Percentiles rank a stretch among this genome's conserved stretches.
Conservation (phyloP, 2,329 filamentous ascomycete species). For the Arachnomyces sp. region DNA sequence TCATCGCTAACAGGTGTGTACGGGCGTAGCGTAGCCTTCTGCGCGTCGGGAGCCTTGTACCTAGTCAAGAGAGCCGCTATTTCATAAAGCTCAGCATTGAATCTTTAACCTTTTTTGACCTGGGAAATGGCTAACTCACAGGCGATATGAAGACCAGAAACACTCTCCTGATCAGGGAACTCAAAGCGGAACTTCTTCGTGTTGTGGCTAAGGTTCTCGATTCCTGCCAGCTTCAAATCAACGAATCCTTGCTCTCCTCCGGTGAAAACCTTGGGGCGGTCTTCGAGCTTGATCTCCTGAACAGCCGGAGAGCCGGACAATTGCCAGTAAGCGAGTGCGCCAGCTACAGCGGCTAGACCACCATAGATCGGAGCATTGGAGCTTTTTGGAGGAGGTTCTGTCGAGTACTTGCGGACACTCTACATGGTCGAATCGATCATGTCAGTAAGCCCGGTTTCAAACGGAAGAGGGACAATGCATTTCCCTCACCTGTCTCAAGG, state of each 20-base stretch:
- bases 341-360: conserved; percentile 38
- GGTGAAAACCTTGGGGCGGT: conserved; percentile 53
- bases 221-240: conserved; percentile 67
- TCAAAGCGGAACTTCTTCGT: conserved; percentile 88
- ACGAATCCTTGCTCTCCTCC: conserved; percentile 89
- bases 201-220: conserved; percentile 83
- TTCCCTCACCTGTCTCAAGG: conserved; percentile 59
- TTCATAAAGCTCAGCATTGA: conserved; percentile 6
- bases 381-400: conserved; percentile 49
- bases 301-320: conserved; percentile 25
- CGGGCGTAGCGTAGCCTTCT: conserved; percentile 82
- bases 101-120: neutral
- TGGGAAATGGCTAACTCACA: conserved; percentile 43
- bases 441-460: conserved; percentile 5
- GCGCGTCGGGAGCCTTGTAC: conserved; percentile 72
- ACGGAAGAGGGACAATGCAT: neutral
- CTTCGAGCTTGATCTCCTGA: conserved; percentile 24
- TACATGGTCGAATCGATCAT: conserved; percentile 25
- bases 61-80: conserved; percentile 76
- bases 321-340: conserved; percentile 46
- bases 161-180: conserved; percentile 73
- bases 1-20: conserved; percentile 92
- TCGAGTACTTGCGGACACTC: conserved; percentile 68
- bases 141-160: conserved; percentile 73
- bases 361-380: conserved; percentile 54